Evolutionary conservation across 805 yeast genomes (phyloP), one percentile per base, ranked within the genome.

Genomic region (Spathaspora arborariae): DNA sequence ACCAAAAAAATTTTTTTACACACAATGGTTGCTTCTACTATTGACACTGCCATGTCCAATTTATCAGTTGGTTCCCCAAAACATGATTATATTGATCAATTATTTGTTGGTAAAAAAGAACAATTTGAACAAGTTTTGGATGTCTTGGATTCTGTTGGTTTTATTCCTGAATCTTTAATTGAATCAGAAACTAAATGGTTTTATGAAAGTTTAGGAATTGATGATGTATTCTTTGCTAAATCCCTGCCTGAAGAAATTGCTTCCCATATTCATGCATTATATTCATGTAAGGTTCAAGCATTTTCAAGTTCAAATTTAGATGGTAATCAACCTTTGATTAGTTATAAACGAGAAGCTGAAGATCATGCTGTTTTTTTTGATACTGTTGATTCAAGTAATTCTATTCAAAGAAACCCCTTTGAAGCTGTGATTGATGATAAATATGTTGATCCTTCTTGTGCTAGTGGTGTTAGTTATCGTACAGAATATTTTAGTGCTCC

Each of bases 321-420:
- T 13, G 49, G 46, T 15, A 51, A 54, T 13, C 69, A 71, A 51
- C 84, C 84, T 18, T 78, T 82, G 53, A 84, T 92, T 53, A 88
- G 84, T 52, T 88, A 89, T 64, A 84, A 84, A 62, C 78, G 90
- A 52, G 91, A 88, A 63, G 78, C 80, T 40, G 84, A 80, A 15
- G 91, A 86, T 62, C 96, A 89, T 60, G 97, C 97, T 1, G 94
- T 89, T 30, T 94, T 86, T 63, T 88, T 92, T 64, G 96, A 88
- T 61, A 82, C 95, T 27, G 58, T 72, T 9, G 65, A 62, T 38
- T 35, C 45, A n/a, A 11, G 19, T n/a, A 35, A 22, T 21, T 67
- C 68, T 41, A 60, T 61, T 45, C 63, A 65, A 36, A 64, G 79
- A 44, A 73, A 67, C 48, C 67, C 66, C 44, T 85, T 83, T 58